Base-by-base conservation (phyloP, 257 asterid genomes). In the Salvia splendens region DNA sequence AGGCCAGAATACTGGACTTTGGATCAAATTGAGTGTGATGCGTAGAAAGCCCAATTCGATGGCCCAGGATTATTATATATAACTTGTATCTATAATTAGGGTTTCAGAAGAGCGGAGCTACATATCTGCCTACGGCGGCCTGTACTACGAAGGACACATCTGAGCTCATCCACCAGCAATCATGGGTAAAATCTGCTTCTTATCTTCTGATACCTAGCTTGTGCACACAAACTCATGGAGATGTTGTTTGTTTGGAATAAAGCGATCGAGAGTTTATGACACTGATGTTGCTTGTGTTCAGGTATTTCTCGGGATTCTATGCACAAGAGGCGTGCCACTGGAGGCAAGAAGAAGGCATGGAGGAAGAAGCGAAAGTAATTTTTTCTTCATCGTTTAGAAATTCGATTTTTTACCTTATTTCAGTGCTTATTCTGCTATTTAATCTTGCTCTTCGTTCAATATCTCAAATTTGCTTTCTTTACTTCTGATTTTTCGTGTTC, bases 311-410 rank as follows among this genome's bases (percentile, higher is more conserved):
- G 95, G 41, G 96, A 89, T 65, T 86, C 95, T 16, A 89, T 89
- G 96, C 93, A 88, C 91, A 88, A 88, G 89, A 86, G 96, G 71
- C 91, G 96, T 64, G 91, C 86, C 75, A 88, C 96, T 68, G 94
- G 91, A 55, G 96, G 96, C 52, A 87, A 87, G 84, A 86, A 86
- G 89, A 88, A 89, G 78, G 89, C 92, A 0, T 86, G 96, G 96
- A 89, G 95, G 86, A 89, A 89, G 95, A 89, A 89, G 92, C 72
- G 95, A 70, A 89, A 89, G 96, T 89, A 67, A 68, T 50, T 59
- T 70, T 3, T 46, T 38, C 20, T 54, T 53, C 24, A 0, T 33
- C 5, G 0, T n/a, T n/a, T n/a, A n/a, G n/a, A n/a, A n/a, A n/a
- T n/a, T n/a, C n/a, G n/a, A n/a, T n/a, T n/a, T n/a, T n/a, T n/a